Evolutionary conservation across 805 yeast genomes (phyloP), one percentile per base, ranked within the genome.

Genomic region (Ascoidea asiatica): DNA sequence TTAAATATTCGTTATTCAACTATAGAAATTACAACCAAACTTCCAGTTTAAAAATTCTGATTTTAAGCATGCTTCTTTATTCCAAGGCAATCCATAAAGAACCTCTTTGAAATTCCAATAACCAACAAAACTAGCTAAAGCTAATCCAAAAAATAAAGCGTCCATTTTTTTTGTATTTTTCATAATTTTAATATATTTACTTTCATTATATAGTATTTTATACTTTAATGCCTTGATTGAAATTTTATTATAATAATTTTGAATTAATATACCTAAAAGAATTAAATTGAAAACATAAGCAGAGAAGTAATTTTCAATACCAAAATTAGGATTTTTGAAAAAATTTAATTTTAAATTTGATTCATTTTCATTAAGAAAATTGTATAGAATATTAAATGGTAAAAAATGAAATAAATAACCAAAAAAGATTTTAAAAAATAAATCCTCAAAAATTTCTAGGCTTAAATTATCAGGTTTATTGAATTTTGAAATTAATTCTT

Each of bases 271-370:
- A 11, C 19, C 39, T 13, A 3, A 8, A 11, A 29, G 15, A 29
- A 29, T 8, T 29, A 29, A 29, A 29, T 29, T 29, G 15, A 29
- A 19, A 37, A 11, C 11, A 18, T 37, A 18, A 13, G 21, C 8
- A 13, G 2, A 11, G 17, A 18, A n/a, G 15, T 19, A 18, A 19
- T 37, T 37, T 11, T 13, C 0, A 42, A 39, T 38, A 48, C 50
- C 15, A 57, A 55, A 42, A 51, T 56, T 29, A 48, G 52, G 37
- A 17, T 18, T 38, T 7, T 8, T 18, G 8, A 17, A 5, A 17
- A 13, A 38, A 17, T 18, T 29, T n/a, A n/a, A n/a, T n/a, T n/a
- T n/a, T n/a, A n/a, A n/a, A n/a, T n/a, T n/a, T n/a, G n/a, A n/a
- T n/a, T n/a, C n/a, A n/a, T n/a, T n/a, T n/a, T n/a, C n/a, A n/a